Conservation (phyloP, 2,329 filamentous ascomycete genomes). For the Exophiala xenobiotica region DNA sequence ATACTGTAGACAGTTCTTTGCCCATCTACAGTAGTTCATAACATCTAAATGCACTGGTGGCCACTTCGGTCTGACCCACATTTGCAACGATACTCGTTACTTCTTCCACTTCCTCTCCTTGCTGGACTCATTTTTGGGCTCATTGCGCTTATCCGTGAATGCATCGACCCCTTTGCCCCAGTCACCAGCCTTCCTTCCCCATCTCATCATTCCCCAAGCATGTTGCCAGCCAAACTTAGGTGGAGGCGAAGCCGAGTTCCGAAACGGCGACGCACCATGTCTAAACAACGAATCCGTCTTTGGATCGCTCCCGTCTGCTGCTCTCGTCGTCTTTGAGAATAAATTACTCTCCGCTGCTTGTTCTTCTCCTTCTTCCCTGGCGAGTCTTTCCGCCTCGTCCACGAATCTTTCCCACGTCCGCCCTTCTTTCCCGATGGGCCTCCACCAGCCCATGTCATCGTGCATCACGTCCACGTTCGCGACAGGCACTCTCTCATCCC, state of each 20-base stretch:
- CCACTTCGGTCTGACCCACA: too few species aligned
- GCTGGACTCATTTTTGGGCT: constrained; percentile 30
- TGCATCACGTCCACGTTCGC: constrained; percentile 43
- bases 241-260: constrained; percentile 45
- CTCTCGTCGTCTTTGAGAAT: too few species aligned
- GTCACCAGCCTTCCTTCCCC: constrained; percentile 54
- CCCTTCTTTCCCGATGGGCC: constrained; percentile 62
- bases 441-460: constrained; percentile 71
- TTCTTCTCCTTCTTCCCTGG: not conserved
- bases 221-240: constrained; percentile 54
- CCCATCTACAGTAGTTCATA: too few species aligned
- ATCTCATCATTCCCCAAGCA: constrained; percentile 54
- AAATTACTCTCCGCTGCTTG: too few species aligned
- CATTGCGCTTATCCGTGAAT: not conserved
- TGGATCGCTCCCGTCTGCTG: too few species aligned
- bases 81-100: too few species aligned
- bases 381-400: not conserved
- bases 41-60: too few species aligned
- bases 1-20: too few species aligned
- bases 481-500: constrained; percentile 50
- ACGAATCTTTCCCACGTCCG: constrained; percentile 62
- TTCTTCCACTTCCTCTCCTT: not conserved
- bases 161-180: constrained; percentile 53
- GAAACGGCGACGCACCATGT: constrained; percentile 48
- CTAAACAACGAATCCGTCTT: constrained; percentile 39